A percentile compares a stretch with the other conserved stretches of the same genome.
Evolutionary conservation across 495 filamentous ascomycete genomes (phyloP).

Genomic region (Hyphodiscus hymeniophilus): DNA sequence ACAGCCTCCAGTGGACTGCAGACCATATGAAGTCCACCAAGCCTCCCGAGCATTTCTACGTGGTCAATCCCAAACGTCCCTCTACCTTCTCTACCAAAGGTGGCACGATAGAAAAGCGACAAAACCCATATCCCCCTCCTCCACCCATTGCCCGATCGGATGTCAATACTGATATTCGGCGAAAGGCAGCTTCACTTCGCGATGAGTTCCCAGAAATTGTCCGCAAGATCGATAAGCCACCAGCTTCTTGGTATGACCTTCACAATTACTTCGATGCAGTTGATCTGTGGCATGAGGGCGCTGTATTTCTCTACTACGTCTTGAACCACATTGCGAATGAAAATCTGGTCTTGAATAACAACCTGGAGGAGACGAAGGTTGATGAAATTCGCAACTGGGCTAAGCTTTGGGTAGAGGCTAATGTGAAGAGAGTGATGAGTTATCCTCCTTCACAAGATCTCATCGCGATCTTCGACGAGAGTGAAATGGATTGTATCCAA

Average conservation of each 20-base stretch:
- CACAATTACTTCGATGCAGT: constrained; percentile 44
- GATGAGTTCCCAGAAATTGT: constrained; percentile 24
- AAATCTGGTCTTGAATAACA: not conserved
- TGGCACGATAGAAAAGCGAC: constrained; percentile 20
- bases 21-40: not conserved
- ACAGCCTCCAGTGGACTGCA: not conserved
- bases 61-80: constrained; percentile 15
- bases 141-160: constrained; percentile 19
- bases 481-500: not conserved
- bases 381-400: not conserved
- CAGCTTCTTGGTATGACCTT: constrained; percentile 26
- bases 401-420: not conserved
- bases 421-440: not conserved
- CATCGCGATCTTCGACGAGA: not conserved
- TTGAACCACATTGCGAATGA: constrained; percentile 13
- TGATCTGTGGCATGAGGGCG: constrained; percentile 38
- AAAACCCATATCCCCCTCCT: constrained; percentile 19
- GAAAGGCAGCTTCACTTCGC: constrained; percentile 24
- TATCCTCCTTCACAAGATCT: not conserved
- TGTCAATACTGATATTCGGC: constrained; percentile 22
- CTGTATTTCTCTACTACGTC: constrained; percentile 35
- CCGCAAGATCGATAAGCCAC: not conserved
- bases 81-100: constrained; percentile 30
- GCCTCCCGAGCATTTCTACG: constrained; percentile 17
- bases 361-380: not conserved